These are phyloP conservation scores for Prunus persica DNA, from an alignment of 306 rosid genomes.

Conservation along the genomic window DNA sequence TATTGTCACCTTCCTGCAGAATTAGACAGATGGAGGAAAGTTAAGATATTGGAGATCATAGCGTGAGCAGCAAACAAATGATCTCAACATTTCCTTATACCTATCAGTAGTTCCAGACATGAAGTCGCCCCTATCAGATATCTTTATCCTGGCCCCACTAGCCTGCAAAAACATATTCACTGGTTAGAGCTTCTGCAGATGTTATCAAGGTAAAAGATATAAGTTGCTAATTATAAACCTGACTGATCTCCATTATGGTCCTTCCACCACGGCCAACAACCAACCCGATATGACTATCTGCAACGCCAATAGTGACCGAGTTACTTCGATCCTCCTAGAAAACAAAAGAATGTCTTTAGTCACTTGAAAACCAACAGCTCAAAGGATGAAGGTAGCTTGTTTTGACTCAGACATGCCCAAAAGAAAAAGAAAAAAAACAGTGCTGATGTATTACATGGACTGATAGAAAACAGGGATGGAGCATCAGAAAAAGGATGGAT, in stretches of 20 bases:
- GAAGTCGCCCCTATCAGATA: conserved; percentile 97
- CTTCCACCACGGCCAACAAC: conserved; percentile 99
- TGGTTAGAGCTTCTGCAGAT: conserved; percentile 14
- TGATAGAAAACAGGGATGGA: neutral
- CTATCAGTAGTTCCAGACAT: conserved; percentile 96
- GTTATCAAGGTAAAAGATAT: conserved; percentile 7
- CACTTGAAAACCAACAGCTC: neutral
- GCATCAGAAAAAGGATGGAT: neutral
- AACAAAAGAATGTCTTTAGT: conserved; percentile 20
- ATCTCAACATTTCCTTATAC: conserved; percentile 27
- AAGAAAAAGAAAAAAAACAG: neutral
- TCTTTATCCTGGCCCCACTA: conserved; percentile 98
- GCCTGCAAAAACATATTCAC: conserved; percentile 46
- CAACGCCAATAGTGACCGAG: conserved; percentile 84
- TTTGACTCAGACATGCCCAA: neutral
- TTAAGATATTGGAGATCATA: neutral
- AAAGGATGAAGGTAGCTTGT: neutral
- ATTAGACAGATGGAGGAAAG: conserved; percentile 3
- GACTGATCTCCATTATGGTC: conserved; percentile 86
- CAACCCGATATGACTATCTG: conserved; percentile 85
- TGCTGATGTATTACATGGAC: neutral
- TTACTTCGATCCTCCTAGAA: conserved; percentile 84
- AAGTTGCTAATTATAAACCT: conserved; percentile 50
- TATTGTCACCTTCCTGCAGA: conserved; percentile 91
- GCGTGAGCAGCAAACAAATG: conserved; percentile 8